Conservation (phyloP, 768 basidiomycete species). For the Cystofilobasidium ferigula region DNA sequence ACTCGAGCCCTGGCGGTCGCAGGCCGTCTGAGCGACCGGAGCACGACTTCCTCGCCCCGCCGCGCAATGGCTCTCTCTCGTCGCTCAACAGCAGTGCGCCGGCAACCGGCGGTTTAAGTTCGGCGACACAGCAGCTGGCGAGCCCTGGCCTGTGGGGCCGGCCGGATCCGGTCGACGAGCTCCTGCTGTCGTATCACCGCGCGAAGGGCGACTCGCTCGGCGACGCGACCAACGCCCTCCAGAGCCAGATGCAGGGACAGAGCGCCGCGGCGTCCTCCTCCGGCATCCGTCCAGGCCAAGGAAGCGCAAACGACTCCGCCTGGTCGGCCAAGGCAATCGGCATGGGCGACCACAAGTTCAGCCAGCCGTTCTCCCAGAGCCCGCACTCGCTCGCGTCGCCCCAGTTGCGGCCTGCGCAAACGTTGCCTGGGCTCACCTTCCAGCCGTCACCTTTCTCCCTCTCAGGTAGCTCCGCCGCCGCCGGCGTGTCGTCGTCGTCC, state of each 20-base stretch:
- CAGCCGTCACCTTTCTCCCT: not conserved
- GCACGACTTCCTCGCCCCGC: slow-evolving; percentile 15
- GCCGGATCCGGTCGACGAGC: slow-evolving; percentile 25
- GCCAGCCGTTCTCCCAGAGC: slow-evolving; percentile 2
- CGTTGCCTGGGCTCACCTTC: not conserved
- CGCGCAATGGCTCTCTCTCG: not conserved
- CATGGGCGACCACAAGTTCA: slow-evolving; percentile 10
- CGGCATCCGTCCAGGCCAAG: not conserved
- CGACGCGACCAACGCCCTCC: not conserved
- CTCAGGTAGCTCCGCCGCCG: too few species aligned
- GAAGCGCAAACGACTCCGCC: slow-evolving; percentile 1
- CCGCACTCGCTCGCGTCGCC: slow-evolving; percentile 3
- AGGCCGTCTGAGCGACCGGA: not conserved
- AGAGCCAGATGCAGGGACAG: not conserved
- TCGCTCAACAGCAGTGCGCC: not conserved
- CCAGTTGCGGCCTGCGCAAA: not conserved
- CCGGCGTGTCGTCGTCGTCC: not conserved
- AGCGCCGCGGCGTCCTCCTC: not conserved
- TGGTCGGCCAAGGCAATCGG: slow-evolving; percentile 19
- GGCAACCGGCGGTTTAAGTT: too few species aligned
- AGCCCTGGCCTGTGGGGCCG: slow-evolving; percentile 5
- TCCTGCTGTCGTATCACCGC: slow-evolving; percentile 1
- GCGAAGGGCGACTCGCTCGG: not conserved
- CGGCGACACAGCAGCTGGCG: not conserved
- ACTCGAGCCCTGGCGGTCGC: not conserved